Evolutionary conservation across 2,329 filamentous ascomycete species (phyloP), one percentile per base, ranked within the genome.

Genomic region (Beauveria bassiana): DNA sequence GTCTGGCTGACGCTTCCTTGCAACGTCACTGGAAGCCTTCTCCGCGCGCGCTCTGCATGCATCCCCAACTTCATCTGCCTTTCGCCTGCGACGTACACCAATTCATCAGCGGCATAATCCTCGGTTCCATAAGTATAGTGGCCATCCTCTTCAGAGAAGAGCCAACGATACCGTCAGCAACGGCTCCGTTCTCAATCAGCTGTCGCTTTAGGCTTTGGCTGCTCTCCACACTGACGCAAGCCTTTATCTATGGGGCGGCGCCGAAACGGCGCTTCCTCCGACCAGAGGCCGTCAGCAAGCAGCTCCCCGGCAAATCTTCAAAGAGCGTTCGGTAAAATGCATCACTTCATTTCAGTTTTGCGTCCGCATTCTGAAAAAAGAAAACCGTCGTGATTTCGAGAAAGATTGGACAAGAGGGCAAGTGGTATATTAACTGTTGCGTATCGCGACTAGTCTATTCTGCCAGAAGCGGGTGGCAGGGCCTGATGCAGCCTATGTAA

Each of bases 381-480:
- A 14, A 2, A 38, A 0, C 34, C 12, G 34, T 34, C 31, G 12
- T 12, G 5, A 34, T 14, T 34, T 20, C 47, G n/a, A 26, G 9
- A 16, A 16, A 31, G 7, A 14, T 2, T 10, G 10, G 8, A 52
- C 50, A 14, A n/a, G n/a, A 26, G 3, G 20, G 40, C 22, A 54
- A 54, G 22, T 62, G 61, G 61, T 62, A 62, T 54, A 54, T 62
- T 59, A 34, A 51, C 31, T 50, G 34, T 20, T 14, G 56, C 38
- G 1, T 10, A 9, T 20, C 10, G 46, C 46, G 46, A 51, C 46
- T 59, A 59, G 24, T 51, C 31, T 59, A 43, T 59, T 4, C 47
- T 47, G 22, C 42, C 28, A 26, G 20, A 7, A 26, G 5, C 1
- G 24, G 50, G 6, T 18, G n/a, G 9, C 22, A 31, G 7, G 20